Conservation (phyloP, 805 yeast species). For the Starmera dryadoides region DNA sequence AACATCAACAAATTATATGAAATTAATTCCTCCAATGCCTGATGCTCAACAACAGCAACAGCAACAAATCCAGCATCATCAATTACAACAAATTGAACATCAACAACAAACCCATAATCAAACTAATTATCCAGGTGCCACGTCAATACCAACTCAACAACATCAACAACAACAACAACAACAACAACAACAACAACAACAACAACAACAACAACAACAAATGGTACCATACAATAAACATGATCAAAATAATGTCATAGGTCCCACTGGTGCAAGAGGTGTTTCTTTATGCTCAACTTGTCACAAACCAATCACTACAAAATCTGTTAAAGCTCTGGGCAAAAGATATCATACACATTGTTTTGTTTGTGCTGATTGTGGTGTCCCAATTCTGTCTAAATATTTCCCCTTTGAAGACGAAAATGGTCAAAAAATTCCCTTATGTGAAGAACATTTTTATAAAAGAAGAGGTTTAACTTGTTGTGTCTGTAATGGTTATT, state of each 20-base stretch:
- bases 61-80: neutral
- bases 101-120: neutral
- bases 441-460: slow-evolving; percentile 93
- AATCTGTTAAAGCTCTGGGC: slow-evolving; percentile 79
- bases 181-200: neutral
- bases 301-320: slow-evolving; percentile 50
- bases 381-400: slow-evolving; percentile 70
- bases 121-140: neutral
- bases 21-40: slow-evolving; percentile 23
- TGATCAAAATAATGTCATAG: no score
- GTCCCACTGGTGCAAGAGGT: neutral
- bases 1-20: slow-evolving; percentile 15
- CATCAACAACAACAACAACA: neutral
- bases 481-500: slow-evolving; percentile 72
- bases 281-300: slow-evolving; percentile 43
- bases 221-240: no score
- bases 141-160: neutral
- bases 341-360: slow-evolving; percentile 81
- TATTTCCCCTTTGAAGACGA: slow-evolving; percentile 74
- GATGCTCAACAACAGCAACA: neutral
- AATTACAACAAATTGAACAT: neutral
- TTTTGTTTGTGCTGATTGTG: slow-evolving; percentile 82
- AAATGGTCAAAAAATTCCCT: slow-evolving; percentile 39
- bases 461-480: slow-evolving; percentile 81
- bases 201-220: neutral